Conservation (phyloP, 345 rosid genomes). For the Lepidium didymum region DNA sequence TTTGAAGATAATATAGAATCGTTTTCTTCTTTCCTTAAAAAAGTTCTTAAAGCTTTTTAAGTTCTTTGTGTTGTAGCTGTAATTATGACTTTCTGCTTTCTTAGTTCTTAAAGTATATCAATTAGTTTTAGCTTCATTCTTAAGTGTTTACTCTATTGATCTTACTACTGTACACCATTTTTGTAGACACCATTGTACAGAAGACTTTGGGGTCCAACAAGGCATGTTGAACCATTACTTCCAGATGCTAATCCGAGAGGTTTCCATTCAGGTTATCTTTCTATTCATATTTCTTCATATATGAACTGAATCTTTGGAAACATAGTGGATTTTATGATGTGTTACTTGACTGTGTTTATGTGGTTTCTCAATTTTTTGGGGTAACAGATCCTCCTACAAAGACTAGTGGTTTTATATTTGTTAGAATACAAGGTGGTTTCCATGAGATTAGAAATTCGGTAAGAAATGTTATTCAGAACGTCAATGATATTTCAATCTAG, state of each 20-base stretch:
- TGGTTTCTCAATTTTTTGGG: conserved; percentile 2
- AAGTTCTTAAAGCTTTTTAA: background rate
- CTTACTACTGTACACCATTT: background rate
- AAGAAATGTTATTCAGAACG: conserved; percentile 12
- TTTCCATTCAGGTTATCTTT: conserved; percentile 52
- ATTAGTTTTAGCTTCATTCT: background rate
- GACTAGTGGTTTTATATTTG: conserved; percentile 77
- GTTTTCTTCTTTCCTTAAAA: conserved; percentile 9
- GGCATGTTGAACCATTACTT: conserved; percentile 60
- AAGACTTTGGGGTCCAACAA: conserved; percentile 85
- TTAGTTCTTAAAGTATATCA: background rate
- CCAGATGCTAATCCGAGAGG: conserved; percentile 89
- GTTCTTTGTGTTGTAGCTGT: background rate
- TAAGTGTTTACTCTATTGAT: background rate
- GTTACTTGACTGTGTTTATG: background rate
- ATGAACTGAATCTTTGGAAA: background rate
- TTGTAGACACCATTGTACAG: conserved; percentile 62
- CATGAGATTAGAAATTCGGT: conserved; percentile 98
- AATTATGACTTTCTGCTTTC: conserved; percentile 1
- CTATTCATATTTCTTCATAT: background rate
- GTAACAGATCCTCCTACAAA: conserved; percentile 48
- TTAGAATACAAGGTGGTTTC: conserved; percentile 95
- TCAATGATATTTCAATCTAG: background rate
- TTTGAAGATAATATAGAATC: background rate
- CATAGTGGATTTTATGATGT: background rate